Evolutionary conservation across 768 basidiomycete species (phyloP), one percentile per base, ranked within the genome.

Genomic region (Boletus bicolor): DNA sequence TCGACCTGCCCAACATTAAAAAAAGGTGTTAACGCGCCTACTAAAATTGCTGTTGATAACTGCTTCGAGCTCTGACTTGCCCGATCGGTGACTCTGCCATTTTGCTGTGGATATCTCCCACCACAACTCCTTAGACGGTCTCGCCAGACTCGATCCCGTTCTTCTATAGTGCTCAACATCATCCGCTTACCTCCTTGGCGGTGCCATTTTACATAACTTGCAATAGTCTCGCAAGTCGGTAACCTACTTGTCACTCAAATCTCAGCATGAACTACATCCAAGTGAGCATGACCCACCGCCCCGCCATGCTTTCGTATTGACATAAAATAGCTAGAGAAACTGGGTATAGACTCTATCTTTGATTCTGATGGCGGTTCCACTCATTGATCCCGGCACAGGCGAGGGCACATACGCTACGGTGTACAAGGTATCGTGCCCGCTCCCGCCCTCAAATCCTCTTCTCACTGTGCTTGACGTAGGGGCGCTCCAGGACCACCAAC

Each of bases 381-480:
- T 59, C 30, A 66, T 35, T 37, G 44, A 47, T 53, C 54, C 32
- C 38, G 50, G 11, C 39, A 28, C 43, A 91, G 89, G 89, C 64
- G 88, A 91, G 76, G 94, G 94, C 52, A 96, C 94, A 36, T 97
- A 96, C 70, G 94, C 94, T 38, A 95, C 93, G 7, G 94, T 96
- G n/a, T 96, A 87, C 82, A 97, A 97, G 84, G 93, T 93, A 56
- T 44, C 35, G 74, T 55, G 4, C 35, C 42, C 30, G 28, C 47
- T 36, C 36, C 8, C 24, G 32, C 45, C 44, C 19, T 32, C 6
- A 17, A 19, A 42, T 32, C 26, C 4, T 38, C 49, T 45, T 21
- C 55, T 59, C 34, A 58, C 26, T 38, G n/a, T 14, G 19, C 38
- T 55, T 39, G 19, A 37, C 17, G 24, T 53, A 93, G 91, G 97